Percentiles rank a stretch among this genome's conserved stretches.
Evolutionary conservation across 805 yeast genomes (phyloP).

Genomic region (Pichia heedii): DNA sequence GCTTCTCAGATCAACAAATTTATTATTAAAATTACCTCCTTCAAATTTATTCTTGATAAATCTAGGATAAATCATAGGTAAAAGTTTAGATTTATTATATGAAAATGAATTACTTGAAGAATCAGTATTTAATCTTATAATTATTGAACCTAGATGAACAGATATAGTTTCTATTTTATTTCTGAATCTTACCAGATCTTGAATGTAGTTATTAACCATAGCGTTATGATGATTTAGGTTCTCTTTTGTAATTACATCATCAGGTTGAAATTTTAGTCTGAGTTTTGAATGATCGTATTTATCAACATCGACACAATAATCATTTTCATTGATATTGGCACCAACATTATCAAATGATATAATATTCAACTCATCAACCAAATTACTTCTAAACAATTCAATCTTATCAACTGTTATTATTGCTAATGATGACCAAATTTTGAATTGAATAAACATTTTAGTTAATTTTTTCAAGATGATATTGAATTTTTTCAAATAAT

Average conservation of each 20-base stretch:
- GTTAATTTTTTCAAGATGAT: conserved; percentile 44
- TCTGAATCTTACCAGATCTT: neutral
- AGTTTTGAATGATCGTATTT: no score
- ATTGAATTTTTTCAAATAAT: conserved; percentile 38
- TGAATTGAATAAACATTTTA: conserved; percentile 49
- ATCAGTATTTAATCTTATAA: neutral
- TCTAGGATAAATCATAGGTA: conserved; percentile 66
- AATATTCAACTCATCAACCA: neutral
- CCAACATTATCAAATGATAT: neutral
- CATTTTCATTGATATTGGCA: neutral
- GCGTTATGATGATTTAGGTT: neutral
- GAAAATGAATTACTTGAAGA: neutral
- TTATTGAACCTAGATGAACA: neutral
- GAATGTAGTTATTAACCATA: neutral
- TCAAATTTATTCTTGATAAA: conserved; percentile 56
- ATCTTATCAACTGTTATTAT: neutral
- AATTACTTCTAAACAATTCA: neutral
- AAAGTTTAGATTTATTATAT: conserved; percentile 13
- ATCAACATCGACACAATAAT: neutral
- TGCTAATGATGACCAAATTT: conserved; percentile 33
- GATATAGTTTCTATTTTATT: conserved; percentile 3
- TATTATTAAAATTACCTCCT: conserved; percentile 76
- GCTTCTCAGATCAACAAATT: conserved; percentile 34
- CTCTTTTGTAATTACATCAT: neutral
- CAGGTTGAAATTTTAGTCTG: neutral